These are phyloP conservation scores for Paraurostyla sp. DNA, from an alignment of 73 alveolate species.

Conservation along the genomic window DNA sequence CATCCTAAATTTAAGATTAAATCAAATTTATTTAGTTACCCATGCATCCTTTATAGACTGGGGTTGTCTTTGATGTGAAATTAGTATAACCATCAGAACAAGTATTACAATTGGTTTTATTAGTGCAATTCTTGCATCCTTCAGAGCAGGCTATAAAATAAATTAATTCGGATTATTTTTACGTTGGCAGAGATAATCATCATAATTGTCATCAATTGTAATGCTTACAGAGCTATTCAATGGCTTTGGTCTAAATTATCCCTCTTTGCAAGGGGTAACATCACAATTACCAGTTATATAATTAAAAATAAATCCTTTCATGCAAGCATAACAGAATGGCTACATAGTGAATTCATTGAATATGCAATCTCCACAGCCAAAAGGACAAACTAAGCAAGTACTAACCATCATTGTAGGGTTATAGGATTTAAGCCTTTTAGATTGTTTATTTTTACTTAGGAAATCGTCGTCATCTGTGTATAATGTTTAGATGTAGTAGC, in stretches of 20 bases:
- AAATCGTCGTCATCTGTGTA: background rate
- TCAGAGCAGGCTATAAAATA: background rate
- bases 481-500: background rate
- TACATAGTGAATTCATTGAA: background rate
- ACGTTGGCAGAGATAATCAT: slow-evolving; percentile 27
- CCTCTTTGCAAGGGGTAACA: slow-evolving; percentile 4
- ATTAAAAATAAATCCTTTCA: slow-evolving; percentile 36
- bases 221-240: background rate
- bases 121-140: slow-evolving; percentile 45
- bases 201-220: background rate
- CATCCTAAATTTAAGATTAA: slow-evolving; percentile 21
- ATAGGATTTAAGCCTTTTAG: background rate
- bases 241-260: slow-evolving; percentile 19
- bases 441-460: background rate
- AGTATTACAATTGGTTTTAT: background rate
- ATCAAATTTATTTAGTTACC: too few species aligned
- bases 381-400: slow-evolving; percentile 10
- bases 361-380: slow-evolving; percentile 51
- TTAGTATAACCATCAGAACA: background rate
- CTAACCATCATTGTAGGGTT: slow-evolving; percentile 28
- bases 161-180: background rate
- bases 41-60: too few species aligned
- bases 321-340: slow-evolving; percentile 44
- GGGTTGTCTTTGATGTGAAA: background rate
- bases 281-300: slow-evolving; percentile 5